A percentile compares a stretch with the other conserved stretches of the same genome.
Evolutionary conservation across 164 flowering plant genomes (phyloP).

Genomic region (Aristolochia contorta): DNA sequence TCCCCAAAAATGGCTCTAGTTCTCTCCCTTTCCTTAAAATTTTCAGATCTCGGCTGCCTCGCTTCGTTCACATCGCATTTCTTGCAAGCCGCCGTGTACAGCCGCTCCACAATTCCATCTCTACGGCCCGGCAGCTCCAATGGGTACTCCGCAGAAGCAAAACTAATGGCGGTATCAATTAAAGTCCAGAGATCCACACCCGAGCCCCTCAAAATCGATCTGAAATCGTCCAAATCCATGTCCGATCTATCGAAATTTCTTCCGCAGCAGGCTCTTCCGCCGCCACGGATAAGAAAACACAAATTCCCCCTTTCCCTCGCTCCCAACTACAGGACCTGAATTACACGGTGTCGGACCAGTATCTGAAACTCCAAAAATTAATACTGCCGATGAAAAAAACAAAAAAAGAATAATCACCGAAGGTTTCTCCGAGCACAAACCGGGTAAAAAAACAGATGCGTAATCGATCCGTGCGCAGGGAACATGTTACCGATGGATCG

Average conservation of each 20-base stretch:
- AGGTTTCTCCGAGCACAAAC: background rate
- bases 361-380: background rate
- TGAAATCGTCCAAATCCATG: conserved; percentile 80
- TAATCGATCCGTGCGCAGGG: background rate
- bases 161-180: conserved; percentile 70
- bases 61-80: conserved; percentile 25
- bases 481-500: background rate
- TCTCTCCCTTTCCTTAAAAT: conserved; percentile 1
- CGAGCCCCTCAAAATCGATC: conserved; percentile 45
- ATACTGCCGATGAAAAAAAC: background rate
- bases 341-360: background rate
- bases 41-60: conserved; percentile 7
- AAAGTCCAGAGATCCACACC: conserved; percentile 72
- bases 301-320: background rate
- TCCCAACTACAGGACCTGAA: background rate
- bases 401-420: no score
- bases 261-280: no score
- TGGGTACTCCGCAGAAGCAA: conserved; percentile 54
- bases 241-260: background rate
- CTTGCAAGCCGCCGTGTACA: conserved; percentile 36
- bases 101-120: conserved; percentile 65
- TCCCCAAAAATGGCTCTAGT: background rate
- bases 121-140: conserved; percentile 58
- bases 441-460: background rate
- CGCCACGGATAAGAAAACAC: background rate